Evolutionary conservation across 257 asterid genomes (phyloP).

Genomic region (Prunella vulgaris): DNA sequence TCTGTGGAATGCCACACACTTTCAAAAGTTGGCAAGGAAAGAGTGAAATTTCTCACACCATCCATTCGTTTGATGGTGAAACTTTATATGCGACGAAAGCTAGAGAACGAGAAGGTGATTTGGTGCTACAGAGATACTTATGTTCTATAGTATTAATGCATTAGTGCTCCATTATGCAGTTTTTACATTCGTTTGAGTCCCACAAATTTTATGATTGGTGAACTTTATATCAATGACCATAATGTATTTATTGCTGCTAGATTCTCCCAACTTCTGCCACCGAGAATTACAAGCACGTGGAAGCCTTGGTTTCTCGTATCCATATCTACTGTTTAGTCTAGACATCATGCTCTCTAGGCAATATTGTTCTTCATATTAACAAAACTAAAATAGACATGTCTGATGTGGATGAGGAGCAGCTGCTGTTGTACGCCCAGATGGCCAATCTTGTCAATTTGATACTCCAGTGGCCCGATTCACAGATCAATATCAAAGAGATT

Average conservation of each 20-base stretch:
- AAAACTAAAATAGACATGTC: constrained; percentile 50
- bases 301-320: constrained; percentile 96
- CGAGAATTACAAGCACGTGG: constrained; percentile 61
- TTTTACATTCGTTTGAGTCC: background rate
- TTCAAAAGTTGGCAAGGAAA: constrained; percentile 54
- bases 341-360: background rate
- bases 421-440: constrained; percentile 90
- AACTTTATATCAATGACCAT: constrained; percentile 1
- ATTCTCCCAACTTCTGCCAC: constrained; percentile 47
- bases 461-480: constrained; percentile 66
- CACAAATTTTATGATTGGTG: background rate
- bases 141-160: background rate
- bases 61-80: constrained; percentile 77
- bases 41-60: constrained; percentile 62
- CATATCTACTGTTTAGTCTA: constrained; percentile 25
- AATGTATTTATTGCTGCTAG: constrained; percentile 41
- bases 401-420: constrained; percentile 64
- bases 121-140: constrained; percentile 6
- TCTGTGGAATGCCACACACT: constrained; percentile 55
- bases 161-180: background rate
- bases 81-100: constrained; percentile 56
- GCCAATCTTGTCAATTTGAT: constrained; percentile 82
- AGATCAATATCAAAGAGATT: constrained; percentile 74
- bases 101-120: constrained; percentile 66
- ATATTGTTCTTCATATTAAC: constrained; percentile 44